Evolutionary conservation across 805 yeast genomes (phyloP).

Genomic region (Ogataea ramenticola): DNA sequence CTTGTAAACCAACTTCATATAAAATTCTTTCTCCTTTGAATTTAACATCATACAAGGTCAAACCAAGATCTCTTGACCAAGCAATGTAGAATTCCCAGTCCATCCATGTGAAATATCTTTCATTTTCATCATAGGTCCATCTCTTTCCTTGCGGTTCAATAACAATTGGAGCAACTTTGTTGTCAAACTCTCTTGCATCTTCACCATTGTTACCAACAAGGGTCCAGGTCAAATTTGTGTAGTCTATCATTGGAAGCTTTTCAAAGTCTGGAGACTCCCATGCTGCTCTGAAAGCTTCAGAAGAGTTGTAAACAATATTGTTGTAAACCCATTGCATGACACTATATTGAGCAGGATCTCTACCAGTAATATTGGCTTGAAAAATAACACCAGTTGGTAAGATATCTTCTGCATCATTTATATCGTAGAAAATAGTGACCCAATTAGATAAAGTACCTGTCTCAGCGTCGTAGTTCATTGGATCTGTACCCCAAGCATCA

Average conservation of each 20-base stretch:
- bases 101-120: constrained; percentile 24
- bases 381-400: constrained; percentile 16
- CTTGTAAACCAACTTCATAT: constrained; percentile 21
- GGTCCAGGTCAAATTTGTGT: constrained; percentile 5
- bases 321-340: constrained; percentile 17
- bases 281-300: constrained; percentile 17
- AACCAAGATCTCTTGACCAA: constrained; percentile 20
- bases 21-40: constrained; percentile 24
- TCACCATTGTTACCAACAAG: constrained; percentile 11
- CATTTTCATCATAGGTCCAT: constrained; percentile 17
- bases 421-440: neutral
- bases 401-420: constrained; percentile 16
- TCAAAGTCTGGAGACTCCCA: constrained; percentile 13
- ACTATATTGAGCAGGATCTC: constrained; percentile 6
- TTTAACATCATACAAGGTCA: constrained; percentile 18
- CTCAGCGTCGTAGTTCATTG: constrained; percentile 1
- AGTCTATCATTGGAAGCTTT: constrained; percentile 10
- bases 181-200: constrained; percentile 8
- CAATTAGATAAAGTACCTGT: neutral
- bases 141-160: constrained; percentile 23
- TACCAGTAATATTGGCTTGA: constrained; percentile 15
- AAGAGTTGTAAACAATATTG: constrained; percentile 13
- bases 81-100: constrained; percentile 22
- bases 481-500: constrained; percentile 4
- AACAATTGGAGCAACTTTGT: constrained; percentile 15